Conservation (phyloP, 73 alveolate species). For the Symbiodinium natans region DNA sequence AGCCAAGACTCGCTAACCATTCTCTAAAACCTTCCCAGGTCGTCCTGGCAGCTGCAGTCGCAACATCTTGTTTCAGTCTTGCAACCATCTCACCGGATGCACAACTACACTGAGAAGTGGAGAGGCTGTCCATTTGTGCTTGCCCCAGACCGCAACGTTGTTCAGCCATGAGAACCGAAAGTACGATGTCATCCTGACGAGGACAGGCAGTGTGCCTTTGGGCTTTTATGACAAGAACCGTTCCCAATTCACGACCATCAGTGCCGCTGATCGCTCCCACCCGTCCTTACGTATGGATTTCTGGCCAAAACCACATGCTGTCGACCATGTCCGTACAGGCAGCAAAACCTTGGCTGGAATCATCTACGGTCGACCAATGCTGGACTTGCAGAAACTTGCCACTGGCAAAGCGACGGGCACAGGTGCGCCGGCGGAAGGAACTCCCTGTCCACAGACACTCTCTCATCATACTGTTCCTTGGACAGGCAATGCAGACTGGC, state of each 20-base stretch:
- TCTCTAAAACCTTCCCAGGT: neutral
- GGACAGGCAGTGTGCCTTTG: too few relatives aligned
- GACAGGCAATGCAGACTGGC: neutral
- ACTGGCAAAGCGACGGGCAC: constrained; percentile 34
- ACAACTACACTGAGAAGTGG: too few relatives aligned
- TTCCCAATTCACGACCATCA: neutral
- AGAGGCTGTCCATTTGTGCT: constrained; percentile 67
- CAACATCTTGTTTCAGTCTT: too few relatives aligned
- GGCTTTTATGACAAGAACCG: neutral
- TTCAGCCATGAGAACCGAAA: constrained; percentile 58
- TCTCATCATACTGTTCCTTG: constrained; percentile 29
- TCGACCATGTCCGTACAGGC: constrained; percentile 41
- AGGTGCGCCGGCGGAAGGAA: constrained; percentile 76
- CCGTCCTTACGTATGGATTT: constrained; percentile 58
- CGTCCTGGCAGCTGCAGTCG: constrained; percentile 3
- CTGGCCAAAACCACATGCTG: constrained; percentile 71
- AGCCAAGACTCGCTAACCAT: neutral
- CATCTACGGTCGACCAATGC: neutral
- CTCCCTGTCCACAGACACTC: constrained; percentile 58
- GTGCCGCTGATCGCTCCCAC: neutral
- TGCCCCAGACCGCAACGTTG: constrained; percentile 8
- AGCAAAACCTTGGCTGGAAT: constrained; percentile 27
- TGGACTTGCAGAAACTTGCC: neutral
- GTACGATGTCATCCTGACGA: constrained; percentile 76
- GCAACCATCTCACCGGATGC: too few relatives aligned